Base-by-base conservation (phyloP, 2,329 filamentous ascomycete species). In the Aspergillus sclerotialis region DNA sequence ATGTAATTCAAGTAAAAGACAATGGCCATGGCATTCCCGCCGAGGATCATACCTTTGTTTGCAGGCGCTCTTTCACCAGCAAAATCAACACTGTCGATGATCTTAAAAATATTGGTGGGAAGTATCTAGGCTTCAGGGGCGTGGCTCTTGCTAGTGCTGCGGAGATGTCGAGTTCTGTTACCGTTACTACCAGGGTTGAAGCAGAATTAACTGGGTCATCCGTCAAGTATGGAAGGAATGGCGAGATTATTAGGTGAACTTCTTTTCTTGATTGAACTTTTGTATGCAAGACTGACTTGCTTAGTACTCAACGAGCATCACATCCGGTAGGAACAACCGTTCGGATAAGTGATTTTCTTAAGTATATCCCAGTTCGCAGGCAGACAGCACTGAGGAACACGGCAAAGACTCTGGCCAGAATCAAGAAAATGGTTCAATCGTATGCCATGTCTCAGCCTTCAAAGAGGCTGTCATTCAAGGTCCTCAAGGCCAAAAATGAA, bases 91-190 rank as follows among this genome's bases (percentile, higher is more conserved):
- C 70, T 15, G 62, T 76, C 30, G 63, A 73, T 2, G 77, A 82
- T 41, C 56, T 82, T 29, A 65, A 57, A 37, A 60, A 63, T 14
- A 52, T 80, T 12, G 75, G 76, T 18, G 69, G 75, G 0, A 68
- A 60, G 11, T 76, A 68, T 28, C 61, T 83, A 9, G 79, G 79
- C 3, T 83, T 83, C 47, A 64, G 79, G 33, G 79, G 79, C 11
- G 75, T 80, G 53, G 78, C 79, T 3, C 58, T 83, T 39, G 74
- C 77, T 2, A 80, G 76, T 49, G 65, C 73, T 35, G 74, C 73
- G 8, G 75, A 79, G 44, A 64, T 81, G 56, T 75, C 72, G 36
- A 67, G 69, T 4, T 49, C 53, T 2, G 39, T 82, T 28, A 58
- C 51, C 2, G 60, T 82, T 28, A 75, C 64, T 9, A 82, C 78